These are phyloP conservation scores for Fusarium tricinctum DNA, from an alignment of 2,329 filamentous ascomycete genomes.

Conservation along the genomic window DNA sequence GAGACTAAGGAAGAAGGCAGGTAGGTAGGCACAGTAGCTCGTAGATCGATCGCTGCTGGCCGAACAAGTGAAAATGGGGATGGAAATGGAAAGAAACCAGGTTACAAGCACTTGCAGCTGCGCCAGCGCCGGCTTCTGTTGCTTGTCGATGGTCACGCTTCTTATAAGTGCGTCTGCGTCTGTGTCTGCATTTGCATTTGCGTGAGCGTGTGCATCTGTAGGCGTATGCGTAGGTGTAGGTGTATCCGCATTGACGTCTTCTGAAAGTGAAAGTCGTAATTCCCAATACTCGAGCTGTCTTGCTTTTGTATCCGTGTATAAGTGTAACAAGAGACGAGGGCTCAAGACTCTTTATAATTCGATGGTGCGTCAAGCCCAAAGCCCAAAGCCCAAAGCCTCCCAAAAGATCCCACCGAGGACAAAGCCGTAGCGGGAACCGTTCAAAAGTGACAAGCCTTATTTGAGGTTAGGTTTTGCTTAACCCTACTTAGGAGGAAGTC, in stretches of 20 bases:
- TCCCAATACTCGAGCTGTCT: slow-evolving; percentile 16
- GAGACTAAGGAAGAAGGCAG: slow-evolving; percentile 8
- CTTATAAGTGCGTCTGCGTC: slow-evolving; percentile 27
- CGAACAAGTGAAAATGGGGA: slow-evolving; percentile 9
- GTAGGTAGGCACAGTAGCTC: slow-evolving; percentile 6
- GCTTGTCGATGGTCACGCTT: slow-evolving; percentile 29
- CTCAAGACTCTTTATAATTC: slow-evolving; percentile 5
- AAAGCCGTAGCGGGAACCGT: slow-evolving; percentile 17
- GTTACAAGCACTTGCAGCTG: slow-evolving; percentile 31
- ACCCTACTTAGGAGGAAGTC: slow-evolving; percentile 26
- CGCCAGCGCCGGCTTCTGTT: slow-evolving; percentile 31
- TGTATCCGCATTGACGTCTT: slow-evolving; percentile 27
- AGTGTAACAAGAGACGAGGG: slow-evolving; percentile 17
- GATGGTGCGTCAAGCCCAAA: neutral
- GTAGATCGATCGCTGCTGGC: slow-evolving; percentile 21
- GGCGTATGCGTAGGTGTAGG: neutral
- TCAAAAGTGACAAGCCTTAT: slow-evolving; percentile 13
- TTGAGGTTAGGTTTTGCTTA: slow-evolving; percentile 12
- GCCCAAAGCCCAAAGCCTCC: neutral
- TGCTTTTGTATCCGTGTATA: slow-evolving; percentile 19
- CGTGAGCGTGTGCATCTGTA: slow-evolving; percentile 25
- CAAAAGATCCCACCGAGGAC: slow-evolving; percentile 2
- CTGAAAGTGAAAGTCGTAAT: slow-evolving; percentile 20
- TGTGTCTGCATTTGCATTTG: slow-evolving; percentile 29
- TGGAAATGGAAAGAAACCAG: slow-evolving; percentile 21